phyloP scores from a whole-genome alignment of 2,329 filamentous ascomycete species.

The Fusarium duplospermum region DNA sequence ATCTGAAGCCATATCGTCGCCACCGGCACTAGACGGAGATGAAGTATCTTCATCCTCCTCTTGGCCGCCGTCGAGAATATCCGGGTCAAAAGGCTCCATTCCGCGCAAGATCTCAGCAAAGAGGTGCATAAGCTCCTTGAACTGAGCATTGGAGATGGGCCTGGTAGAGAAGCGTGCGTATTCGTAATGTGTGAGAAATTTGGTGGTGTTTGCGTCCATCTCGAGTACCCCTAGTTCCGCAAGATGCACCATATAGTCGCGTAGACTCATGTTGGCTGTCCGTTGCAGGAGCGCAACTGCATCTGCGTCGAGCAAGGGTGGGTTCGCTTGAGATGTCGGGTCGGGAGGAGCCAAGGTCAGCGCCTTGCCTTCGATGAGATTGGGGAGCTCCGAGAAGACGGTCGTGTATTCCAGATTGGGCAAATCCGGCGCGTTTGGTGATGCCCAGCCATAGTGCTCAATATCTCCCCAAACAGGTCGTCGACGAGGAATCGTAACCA shows the following conservation, averaged over 20 bases:
- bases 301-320: constrained; percentile 69
- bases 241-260: constrained; percentile 82
- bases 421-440: constrained; percentile 78
- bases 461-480: constrained; percentile 81
- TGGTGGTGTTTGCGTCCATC: constrained; percentile 58
- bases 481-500: constrained; percentile 62
- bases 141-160: constrained; percentile 75
- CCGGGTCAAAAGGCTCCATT: constrained; percentile 74
- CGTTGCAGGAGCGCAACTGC: constrained; percentile 79
- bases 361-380: constrained; percentile 92
- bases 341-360: constrained; percentile 81
- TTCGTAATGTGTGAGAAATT: constrained; percentile 84
- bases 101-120: constrained; percentile 84
- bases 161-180: constrained; percentile 82
- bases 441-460: constrained; percentile 88
- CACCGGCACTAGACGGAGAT: constrained; percentile 56
- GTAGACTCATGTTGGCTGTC: constrained; percentile 76
- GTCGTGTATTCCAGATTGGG: constrained; percentile 85
- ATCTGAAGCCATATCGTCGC: constrained; percentile 56
- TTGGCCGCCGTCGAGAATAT: constrained; percentile 57
- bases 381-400: constrained; percentile 85
- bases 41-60: constrained; percentile 38
- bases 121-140: constrained; percentile 82
- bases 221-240: constrained; percentile 72
- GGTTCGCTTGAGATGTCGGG: constrained; percentile 52